Base-by-base conservation (phyloP, 371 early-diverging fungal genomes). In the Syncephalastrum monosporum region DNA sequence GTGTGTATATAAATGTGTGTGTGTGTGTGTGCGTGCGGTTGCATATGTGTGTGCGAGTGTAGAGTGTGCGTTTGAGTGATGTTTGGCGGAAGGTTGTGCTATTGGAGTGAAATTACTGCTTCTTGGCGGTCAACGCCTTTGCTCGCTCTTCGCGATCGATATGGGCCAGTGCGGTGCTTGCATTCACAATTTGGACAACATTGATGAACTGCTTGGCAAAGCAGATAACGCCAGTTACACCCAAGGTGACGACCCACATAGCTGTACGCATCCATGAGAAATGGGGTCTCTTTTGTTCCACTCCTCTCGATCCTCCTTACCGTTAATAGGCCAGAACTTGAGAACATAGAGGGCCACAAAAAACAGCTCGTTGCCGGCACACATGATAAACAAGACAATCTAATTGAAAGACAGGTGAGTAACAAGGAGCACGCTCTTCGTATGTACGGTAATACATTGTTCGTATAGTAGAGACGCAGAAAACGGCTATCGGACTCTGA, bases 281-380 rank as follows among this genome's bases (percentile, higher is more conserved):
- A 59, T 5, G 21, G n/a, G 21, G 24, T 4, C 46, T 14, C 17
- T 27, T 7, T 4, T 25, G 25, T 41, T 41, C 29, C n/a, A 48
- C 15, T 47, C 12, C 14, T 13, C 43, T 50, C 15, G n/a, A 53
- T 27, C 5, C 45, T 6, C 60, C 57, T 68, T 68, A 72, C 71
- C 41, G 17, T 68, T 68, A n/a, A 71, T 47, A 17, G 61, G 67
- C 38, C 45, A 67, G 46, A 68, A 77, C 7, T 66, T 55, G 44
- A 88, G 65, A n/a, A 93, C 72, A 71, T 96, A 97, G 57, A 93
- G 72, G 24, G 82, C 69, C 15, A 96, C 87, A 76, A 92, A 96
- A 63, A 91, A 93, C 2, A 91, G 73, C 74, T 96, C 93, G 69
- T 96, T 93, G 43, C 91, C 90, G 52, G 90, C 90, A 72, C 98